Evolutionary conservation across 2,329 filamentous ascomycete species (phyloP).

Genomic region (Podosphaera aphanis): DNA sequence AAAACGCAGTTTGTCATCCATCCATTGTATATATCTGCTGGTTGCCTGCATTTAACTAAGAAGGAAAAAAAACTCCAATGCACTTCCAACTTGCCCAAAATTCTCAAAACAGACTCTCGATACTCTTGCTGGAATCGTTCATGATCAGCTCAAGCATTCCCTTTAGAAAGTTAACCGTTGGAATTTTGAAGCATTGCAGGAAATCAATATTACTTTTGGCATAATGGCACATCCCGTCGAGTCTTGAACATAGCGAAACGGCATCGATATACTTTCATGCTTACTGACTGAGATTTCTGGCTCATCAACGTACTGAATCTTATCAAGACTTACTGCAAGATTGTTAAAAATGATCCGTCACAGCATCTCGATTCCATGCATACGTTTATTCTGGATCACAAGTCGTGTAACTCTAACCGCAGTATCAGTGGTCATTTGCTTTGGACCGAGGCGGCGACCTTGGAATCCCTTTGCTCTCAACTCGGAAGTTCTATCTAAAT

Average conservation of each 20-base stretch:
- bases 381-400: conserved; percentile 65
- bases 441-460: conserved; percentile 65
- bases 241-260: conserved; percentile 78
- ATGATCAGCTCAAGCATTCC: conserved; percentile 90
- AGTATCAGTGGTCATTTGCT: conserved; percentile 97
- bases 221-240: conserved; percentile 61
- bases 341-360: neutral
- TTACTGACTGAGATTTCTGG: conserved; percentile 78
- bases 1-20: too few species aligned
- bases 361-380: conserved; percentile 13
- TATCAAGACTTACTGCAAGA: conserved; percentile 44
- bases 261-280: conserved; percentile 91
- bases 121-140: conserved; percentile 77
- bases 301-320: conserved; percentile 65
- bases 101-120: conserved; percentile 55
- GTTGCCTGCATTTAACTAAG: too few species aligned
- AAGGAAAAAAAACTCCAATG: too few species aligned
- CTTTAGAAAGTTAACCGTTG: conserved; percentile 17
- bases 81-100: too few species aligned
- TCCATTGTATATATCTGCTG: too few species aligned
- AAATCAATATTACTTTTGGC: conserved; percentile 44
- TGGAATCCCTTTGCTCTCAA: conserved; percentile 80
- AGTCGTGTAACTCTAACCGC: conserved; percentile 83
- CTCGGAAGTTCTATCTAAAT: conserved; percentile 90
- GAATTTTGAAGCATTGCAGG: neutral